Conservation (phyloP, 305 asterid genomes). For the Fraxinus nigra region DNA sequence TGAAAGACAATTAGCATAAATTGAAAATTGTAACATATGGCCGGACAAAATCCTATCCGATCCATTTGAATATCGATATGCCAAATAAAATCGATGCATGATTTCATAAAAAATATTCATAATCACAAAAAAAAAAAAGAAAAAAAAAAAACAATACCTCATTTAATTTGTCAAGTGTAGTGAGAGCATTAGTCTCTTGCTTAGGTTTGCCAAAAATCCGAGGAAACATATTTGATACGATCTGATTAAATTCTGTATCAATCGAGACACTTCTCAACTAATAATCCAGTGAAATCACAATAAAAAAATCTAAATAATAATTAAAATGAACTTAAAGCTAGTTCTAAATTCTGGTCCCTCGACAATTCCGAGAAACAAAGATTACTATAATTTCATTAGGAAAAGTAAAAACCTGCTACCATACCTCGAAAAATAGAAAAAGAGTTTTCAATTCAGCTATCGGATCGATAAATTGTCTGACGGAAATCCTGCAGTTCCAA, state of each 20-base stretch:
- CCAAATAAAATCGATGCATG: not conserved
- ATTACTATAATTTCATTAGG: not conserved
- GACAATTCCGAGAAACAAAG: not conserved
- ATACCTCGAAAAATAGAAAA: not conserved
- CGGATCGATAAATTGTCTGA: not conserved
- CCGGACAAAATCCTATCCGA: not conserved
- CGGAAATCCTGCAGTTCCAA: not conserved
- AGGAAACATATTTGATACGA: slow-evolving; percentile 41
- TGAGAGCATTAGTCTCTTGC: slow-evolving; percentile 42
- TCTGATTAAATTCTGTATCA: slow-evolving; percentile 20
- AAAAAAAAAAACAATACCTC: slow-evolving; percentile 31
- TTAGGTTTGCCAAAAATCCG: slow-evolving; percentile 47
- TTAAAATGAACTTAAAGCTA: not conserved
- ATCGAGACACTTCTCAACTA: slow-evolving; percentile 10
- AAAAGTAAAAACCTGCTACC: not conserved
- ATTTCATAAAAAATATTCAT: not conserved
- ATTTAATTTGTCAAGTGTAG: slow-evolving; percentile 43
- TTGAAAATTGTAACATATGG: not conserved
- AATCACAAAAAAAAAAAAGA: not conserved
- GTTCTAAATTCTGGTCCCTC: not conserved
- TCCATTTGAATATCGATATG: not conserved
- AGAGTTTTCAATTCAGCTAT: not conserved
- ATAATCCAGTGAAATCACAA: not conserved
- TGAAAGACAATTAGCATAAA: not conserved
- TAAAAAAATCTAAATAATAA: not conserved